Base-by-base conservation (phyloP, 345 rosid genomes). In the Dovyalis caffra region DNA sequence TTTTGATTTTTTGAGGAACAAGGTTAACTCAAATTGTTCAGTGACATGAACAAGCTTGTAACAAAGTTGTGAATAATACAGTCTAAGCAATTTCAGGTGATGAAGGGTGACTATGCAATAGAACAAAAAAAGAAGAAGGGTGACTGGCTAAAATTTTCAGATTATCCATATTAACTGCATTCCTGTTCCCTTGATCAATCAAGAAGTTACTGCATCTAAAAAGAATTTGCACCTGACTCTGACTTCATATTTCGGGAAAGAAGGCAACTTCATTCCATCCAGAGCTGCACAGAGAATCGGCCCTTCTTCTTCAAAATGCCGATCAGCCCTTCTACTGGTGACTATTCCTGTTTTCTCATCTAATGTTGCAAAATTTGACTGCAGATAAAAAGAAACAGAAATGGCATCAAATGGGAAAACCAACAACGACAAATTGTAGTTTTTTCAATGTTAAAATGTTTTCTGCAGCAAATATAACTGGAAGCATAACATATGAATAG, bases 291-390 rank as follows among this genome's bases (percentile, higher is more conserved):
- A 95, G 33, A 95, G 91, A 60, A 91, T 85, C n/a, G 97, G 99
- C 37, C 98, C 99, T 87, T 93, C 97, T 82, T 93, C 94, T 83
- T 93, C 99, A 72, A 95, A 95, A 81, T 93, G 96, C 79, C 99
- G 82, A 78, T 95, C 99, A 82, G 98, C 98, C 82, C 99, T 89
- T 76, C 99, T 85, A 74, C 96, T 90, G 64, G 80, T 79, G 69
- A 95, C 97, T 65, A 89, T 73, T 69, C 98, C 98, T 77, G 93
- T 84, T 84, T 88, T 86, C 84, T 86, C 97, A 77, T 95, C 99
- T 87, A 91, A 83, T 1, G 98, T 95, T 38, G 99, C 98, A 71
- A 95, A 95, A 87, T 95, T 93, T 8, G 98, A 95, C 98, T 95
- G 85, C 73, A 79, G 25, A 76, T 40, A 38, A 79, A 62, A 74